Percentiles rank a stretch among this genome's conserved stretches.
phyloP scores from a whole-genome alignment of 129 eudicot genomes.

The Ambrosia artemisiifolia region DNA sequence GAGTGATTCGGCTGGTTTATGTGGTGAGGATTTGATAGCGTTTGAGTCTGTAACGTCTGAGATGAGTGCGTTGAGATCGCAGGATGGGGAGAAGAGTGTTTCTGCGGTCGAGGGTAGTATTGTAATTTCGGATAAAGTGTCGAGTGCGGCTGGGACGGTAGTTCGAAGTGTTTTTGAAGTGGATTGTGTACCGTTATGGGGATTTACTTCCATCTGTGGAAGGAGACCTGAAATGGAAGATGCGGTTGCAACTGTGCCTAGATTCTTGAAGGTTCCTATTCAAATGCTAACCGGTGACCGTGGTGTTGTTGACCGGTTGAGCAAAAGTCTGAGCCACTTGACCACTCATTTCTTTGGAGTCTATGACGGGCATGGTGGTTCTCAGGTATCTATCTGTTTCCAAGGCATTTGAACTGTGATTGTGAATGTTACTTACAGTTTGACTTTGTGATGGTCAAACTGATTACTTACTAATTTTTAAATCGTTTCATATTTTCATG shows the following conservation, averaged over 20 bases:
- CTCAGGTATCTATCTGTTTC: slow-evolving; percentile 47
- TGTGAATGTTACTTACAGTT: slow-evolving; percentile 1
- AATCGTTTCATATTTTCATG: not conserved
- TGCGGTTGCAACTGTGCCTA: slow-evolving; percentile 64
- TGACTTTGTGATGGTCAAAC: slow-evolving; percentile 20
- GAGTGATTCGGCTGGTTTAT: slow-evolving; percentile 75
- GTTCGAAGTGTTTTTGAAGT: slow-evolving; percentile 72
- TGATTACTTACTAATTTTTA: not conserved
- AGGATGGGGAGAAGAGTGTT: slow-evolving; percentile 33
- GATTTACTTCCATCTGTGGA: slow-evolving; percentile 62
- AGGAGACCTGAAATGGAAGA: slow-evolving; percentile 89
- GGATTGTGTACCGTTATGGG: slow-evolving; percentile 82
- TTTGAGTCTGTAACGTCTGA: slow-evolving; percentile 42
- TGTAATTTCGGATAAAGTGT: slow-evolving; percentile 35
- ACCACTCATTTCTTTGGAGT: slow-evolving; percentile 86
- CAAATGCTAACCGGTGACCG: slow-evolving; percentile 64
- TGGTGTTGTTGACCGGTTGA: slow-evolving; percentile 29
- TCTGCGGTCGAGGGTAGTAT: slow-evolving; percentile 33
- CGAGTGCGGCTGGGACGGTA: slow-evolving; percentile 31
- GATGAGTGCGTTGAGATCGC: slow-evolving; percentile 32
- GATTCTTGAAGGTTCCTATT: slow-evolving; percentile 60
- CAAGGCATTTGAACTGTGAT: slow-evolving; percentile 1
- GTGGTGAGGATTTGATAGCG: slow-evolving; percentile 61
- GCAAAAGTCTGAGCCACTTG: slow-evolving; percentile 53
- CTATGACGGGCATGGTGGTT: slow-evolving; percentile 90